Base-by-base conservation (phyloP, 768 basidiomycete species). In the Pholiota microspora region DNA sequence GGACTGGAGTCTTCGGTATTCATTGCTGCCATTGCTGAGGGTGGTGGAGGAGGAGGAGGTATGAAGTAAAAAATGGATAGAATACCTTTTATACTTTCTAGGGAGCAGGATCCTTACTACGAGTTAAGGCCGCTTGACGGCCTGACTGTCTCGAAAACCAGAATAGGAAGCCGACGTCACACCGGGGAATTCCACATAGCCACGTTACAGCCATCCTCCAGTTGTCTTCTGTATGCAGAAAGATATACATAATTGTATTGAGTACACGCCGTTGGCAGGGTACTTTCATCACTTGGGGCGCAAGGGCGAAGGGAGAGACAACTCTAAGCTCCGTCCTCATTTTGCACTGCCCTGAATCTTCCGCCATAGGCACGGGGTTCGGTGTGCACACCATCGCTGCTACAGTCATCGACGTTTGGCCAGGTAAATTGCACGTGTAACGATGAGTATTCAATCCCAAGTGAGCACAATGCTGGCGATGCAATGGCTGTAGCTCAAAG, bases 1-100 rank as follows among this genome's bases (percentile, higher is more conserved):
- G 29, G 6, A 1, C 63, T 62, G 0, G 60, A 57, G 10, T 55
- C 58, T 27, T 63, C 51, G 31, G 62, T 55, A 58, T 9, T 9
- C n/a, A n/a, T n/a, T n/a, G n/a, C n/a, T 16, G 40, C 23, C 40
- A 42, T 42, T 16, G 16, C 12, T 16, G 40, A 21, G 38, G 40
- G 21, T 23, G 40, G 40, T 10, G 23, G 18, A 21, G 40, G 10
- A 21, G 40, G n/a, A 21, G 16, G 3, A 10, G 16, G 16, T 21
- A 21, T 2, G 21, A 42, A 24, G 40, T 42, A 10, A 16, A 9
- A 21, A 42, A 42, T 7, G 2, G 18, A 10, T 12, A 21, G 23
- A 42, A n/a, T n/a, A n/a, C n/a, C n/a, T n/a, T 42, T 42, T 42
- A 42, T 42, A 42, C n/a, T 10, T 2, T 23, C 8, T 21, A 18